A percentile compares a stretch with the other conserved stretches of the same genome.
Conservation (phyloP, 1,284 basidiomycete species). For the Stygiomarasmius scandens region DNA sequence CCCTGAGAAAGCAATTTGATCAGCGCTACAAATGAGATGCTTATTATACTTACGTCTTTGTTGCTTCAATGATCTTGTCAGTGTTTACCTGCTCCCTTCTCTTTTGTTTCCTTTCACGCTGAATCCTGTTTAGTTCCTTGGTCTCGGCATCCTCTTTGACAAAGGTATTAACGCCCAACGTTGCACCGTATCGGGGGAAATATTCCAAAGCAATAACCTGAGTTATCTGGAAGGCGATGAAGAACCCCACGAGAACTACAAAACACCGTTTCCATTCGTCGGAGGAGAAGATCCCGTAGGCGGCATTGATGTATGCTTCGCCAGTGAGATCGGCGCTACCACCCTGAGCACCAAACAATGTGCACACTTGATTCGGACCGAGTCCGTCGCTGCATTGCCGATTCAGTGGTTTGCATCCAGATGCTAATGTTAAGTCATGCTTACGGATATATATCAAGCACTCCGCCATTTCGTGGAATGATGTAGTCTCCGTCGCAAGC, state of each 20-base stretch:
- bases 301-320: slow-evolving; percentile 59
- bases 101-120: slow-evolving; percentile 54
- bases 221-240: slow-evolving; percentile 67
- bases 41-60: not conserved
- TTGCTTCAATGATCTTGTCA: slow-evolving; percentile 31
- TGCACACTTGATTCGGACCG: slow-evolving; percentile 71
- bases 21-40: not conserved
- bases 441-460: slow-evolving; percentile 68
- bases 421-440: slow-evolving; percentile 26
- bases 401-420: slow-evolving; percentile 3
- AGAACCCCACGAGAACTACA: slow-evolving; percentile 60
- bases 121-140: slow-evolving; percentile 64
- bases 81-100: slow-evolving; percentile 10
- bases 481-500: slow-evolving; percentile 71
- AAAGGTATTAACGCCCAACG: slow-evolving; percentile 60
- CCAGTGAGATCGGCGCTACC: slow-evolving; percentile 56
- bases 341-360: slow-evolving; percentile 57
- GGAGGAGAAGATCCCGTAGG: slow-evolving; percentile 49
- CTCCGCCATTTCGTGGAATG: slow-evolving; percentile 70
- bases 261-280: slow-evolving; percentile 68
- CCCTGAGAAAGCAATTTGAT: slow-evolving; percentile 13
- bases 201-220: slow-evolving; percentile 66
- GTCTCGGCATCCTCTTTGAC: slow-evolving; percentile 73
- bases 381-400: slow-evolving; percentile 39
- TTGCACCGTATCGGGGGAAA: slow-evolving; percentile 56